Evolutionary conservation across 2,329 filamentous ascomycete species (phyloP), one percentile per base, ranked within the genome.

Genomic region (Xylaria sp.): DNA sequence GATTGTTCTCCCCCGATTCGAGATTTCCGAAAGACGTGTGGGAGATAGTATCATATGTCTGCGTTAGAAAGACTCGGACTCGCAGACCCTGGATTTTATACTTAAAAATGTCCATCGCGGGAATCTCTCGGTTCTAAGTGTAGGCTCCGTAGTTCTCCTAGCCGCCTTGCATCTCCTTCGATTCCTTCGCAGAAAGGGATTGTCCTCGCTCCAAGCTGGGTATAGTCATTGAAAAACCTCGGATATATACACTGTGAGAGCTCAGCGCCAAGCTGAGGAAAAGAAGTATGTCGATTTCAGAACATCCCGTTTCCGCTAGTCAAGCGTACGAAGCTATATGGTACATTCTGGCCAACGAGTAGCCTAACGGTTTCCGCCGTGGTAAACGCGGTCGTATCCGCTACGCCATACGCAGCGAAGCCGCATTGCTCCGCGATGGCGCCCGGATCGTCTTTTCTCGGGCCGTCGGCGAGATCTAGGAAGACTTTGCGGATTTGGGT

Each of bases 341-440:
- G 92, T 65, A 96, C 92, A 78, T 96, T 96, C 81, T 96, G 92
- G 9, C 93, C 93, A 11, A 95, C 92, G 27, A 97, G 84, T 67
- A 94, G 79, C 72, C 93, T 85, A 64, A 96, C 81, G 57, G 90
- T 95, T 81, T 96, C 92, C 4, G 95, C 93, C 2, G 92, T 94
- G 24, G 92, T 94, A 82, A 94, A 96, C 0, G 93, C 92, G 65
- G 90, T 91, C 36, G 94, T 91, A 79, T 97, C 93, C 27, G 90
- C 91, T 19, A 91, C 88, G 1, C 91, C 92, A 77, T 95, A 96
- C 6, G 92, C 89, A 27, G 90, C 90, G 85, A 94, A 97, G 0
- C 93, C 93, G 64, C 89, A 89, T 75, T 89, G 87, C 74, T 90
- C 88, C 1, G 93, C 93, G 21, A 94, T 87, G 5, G 86, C 83